Evolutionary conservation across 2,329 filamentous ascomycete genomes (phyloP), one percentile per base, ranked within the genome.

Genomic region (Fusarium sp.): DNA sequence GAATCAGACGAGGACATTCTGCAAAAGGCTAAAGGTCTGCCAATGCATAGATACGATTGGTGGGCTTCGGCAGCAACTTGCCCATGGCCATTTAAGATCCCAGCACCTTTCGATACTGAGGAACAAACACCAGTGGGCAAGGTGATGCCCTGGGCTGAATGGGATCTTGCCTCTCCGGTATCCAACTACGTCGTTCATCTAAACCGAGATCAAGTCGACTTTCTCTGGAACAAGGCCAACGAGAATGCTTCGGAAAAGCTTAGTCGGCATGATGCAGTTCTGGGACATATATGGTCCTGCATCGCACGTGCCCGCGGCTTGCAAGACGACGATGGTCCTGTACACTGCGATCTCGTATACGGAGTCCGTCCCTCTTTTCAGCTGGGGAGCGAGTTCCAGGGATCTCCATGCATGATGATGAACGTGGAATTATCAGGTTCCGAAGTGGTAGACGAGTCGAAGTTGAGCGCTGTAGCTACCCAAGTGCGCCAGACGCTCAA

Each of bases 201-300:
- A 2, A 78, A 1, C 10, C 56, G n/a, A 3, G 25, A 65, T 1
- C 76, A 80, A 14, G 61, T 78, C 5, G 58, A 67, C 0, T 20
- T 5, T 11, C 62, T 79, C 0, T 75, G 66, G 62, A 50, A 38
- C 9, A 42, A 38, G 2, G 65, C 29, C 9, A 72, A 63, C 0
- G 3, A 59, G 0, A 13, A 22, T 2, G 47, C 54, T 0, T 20
- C 56, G 0, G 38, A 65, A 11, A 75, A 42, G 9, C 31, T 75
- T 1, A 79, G 78, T 11, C 73, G 68, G 0, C 78, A 79, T 5
- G 78, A 80, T 65, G 71, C 75, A 6, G 54, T 78, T 8, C 22
- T 80, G 1, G 75, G 68, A 3, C 76, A 80, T n/a, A 66, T 78
- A 1, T 80, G 78, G 78, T 78, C 75, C 0, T 78, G 76, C 27